Evolutionary conservation across 768 basidiomycete species (phyloP).

Genomic region (Boletus edulis): DNA sequence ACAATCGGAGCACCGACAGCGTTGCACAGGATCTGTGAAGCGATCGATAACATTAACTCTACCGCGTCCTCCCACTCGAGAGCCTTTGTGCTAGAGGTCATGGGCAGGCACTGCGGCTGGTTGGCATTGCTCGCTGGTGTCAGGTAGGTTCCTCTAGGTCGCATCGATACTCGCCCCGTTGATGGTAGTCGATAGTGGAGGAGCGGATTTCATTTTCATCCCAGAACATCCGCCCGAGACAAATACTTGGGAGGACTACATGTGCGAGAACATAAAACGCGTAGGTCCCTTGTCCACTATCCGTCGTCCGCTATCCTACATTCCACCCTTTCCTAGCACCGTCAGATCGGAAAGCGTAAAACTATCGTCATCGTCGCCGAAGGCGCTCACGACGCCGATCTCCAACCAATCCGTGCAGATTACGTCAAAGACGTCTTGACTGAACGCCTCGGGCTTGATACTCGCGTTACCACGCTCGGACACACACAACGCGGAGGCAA

Average conservation of each 20-base stretch:
- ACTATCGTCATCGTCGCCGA: slow-evolving; percentile 99
- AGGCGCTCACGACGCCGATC: slow-evolving; percentile 83
- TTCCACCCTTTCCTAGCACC: slow-evolving; percentile 56
- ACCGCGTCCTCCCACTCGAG: slow-evolving; percentile 95
- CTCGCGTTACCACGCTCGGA: slow-evolving; percentile 93
- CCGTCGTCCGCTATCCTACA: background rate
- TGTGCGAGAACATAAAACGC: slow-evolving; percentile 84
- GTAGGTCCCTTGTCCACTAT: slow-evolving; percentile 41
- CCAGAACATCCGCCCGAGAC: slow-evolving; percentile 84
- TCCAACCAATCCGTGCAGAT: slow-evolving; percentile 90
- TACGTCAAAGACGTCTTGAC: slow-evolving; percentile 88
- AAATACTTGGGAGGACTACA: slow-evolving; percentile 65
- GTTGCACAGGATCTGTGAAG: slow-evolving; percentile 94
- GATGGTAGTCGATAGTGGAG: slow-evolving; percentile 48
- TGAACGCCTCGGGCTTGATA: slow-evolving; percentile 87
- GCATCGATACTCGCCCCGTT: background rate
- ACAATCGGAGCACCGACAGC: slow-evolving; percentile 98
- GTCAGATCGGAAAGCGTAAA: slow-evolving; percentile 90
- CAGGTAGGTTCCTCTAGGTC: slow-evolving; percentile 47
- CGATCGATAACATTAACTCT: slow-evolving; percentile 97
- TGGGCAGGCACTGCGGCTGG: slow-evolving; percentile 99
- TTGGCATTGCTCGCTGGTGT: slow-evolving; percentile 91
- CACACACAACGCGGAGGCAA: slow-evolving; percentile 96
- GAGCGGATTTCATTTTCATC: slow-evolving; percentile 99
- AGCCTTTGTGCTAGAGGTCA: slow-evolving; percentile 97